These are phyloP conservation scores for Tephrocybe sp. DNA, from an alignment of 768 basidiomycete genomes.

Conservation along the genomic window DNA sequence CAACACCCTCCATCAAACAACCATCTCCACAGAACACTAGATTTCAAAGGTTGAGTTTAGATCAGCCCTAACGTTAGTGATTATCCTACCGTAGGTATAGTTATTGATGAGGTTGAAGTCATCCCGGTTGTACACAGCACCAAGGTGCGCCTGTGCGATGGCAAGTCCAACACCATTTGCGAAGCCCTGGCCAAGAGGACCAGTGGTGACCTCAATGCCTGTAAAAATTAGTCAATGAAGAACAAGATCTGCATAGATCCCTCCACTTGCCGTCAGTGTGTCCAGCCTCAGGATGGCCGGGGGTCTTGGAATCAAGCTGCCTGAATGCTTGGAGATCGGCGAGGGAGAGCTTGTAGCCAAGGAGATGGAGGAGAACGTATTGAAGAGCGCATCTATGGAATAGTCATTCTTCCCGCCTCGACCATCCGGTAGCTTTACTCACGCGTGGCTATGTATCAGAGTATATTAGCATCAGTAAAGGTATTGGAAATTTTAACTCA, in stretches of 20 bases:
- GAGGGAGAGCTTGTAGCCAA: constrained; percentile 89
- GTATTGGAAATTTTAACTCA: constrained; percentile 33
- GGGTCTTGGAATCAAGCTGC: constrained; percentile 85
- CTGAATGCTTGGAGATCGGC: constrained; percentile 94
- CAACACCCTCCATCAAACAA: constrained; percentile 95
- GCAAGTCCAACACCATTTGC: constrained; percentile 92
- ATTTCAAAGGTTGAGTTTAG: constrained; percentile 1
- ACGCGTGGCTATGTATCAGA: constrained; percentile 63
- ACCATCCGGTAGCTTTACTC: constrained; percentile 26
- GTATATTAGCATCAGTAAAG: constrained; percentile 6
- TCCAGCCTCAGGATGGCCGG: constrained; percentile 86
- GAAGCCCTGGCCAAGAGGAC: constrained; percentile 94
- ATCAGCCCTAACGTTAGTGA: constrained; percentile 3
- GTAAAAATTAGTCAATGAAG: constrained; percentile 3
- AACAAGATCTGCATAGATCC: not conserved
- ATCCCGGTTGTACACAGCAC: constrained; percentile 86
- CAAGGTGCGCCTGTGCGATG: constrained; percentile 89
- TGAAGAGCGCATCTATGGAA: constrained; percentile 80
- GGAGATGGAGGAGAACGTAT: constrained; percentile 87
- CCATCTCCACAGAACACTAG: constrained; percentile 91
- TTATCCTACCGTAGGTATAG: constrained; percentile 76
- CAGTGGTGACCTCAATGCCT: constrained; percentile 91
- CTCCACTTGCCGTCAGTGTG: constrained; percentile 42
- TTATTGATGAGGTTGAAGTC: constrained; percentile 80
- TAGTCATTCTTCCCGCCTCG: not conserved